These are phyloP conservation scores for Taxawa tesnikishii DNA, from an alignment of 2,329 filamentous ascomycete genomes.

Conservation along the genomic window DNA sequence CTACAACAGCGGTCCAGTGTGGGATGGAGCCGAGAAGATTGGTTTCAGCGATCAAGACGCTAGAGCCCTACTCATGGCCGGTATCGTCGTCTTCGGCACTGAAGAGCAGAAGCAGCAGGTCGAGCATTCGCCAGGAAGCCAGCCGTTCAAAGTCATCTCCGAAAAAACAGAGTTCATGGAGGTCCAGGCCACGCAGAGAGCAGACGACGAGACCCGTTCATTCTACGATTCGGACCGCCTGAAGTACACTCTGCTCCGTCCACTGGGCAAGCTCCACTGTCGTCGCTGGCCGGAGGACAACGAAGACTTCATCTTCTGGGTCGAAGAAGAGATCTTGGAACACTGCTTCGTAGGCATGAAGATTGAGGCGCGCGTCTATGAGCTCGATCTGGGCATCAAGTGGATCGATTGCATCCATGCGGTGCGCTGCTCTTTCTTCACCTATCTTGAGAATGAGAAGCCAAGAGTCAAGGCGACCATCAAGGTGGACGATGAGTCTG, in stretches of 20 bases:
- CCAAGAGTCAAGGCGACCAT: too few species aligned
- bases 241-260: constrained; percentile 28
- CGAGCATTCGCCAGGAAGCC: constrained; percentile 13
- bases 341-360: constrained; percentile 49
- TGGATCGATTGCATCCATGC: constrained; percentile 26
- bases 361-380: constrained; percentile 22
- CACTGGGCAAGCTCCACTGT: constrained; percentile 42
- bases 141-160: constrained; percentile 29
- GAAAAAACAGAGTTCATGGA: constrained; percentile 48
- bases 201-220: constrained; percentile 29
- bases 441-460: constrained; percentile 30
- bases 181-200: constrained; percentile 39
- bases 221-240: constrained; percentile 34
- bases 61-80: constrained; percentile 37
- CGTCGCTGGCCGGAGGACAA: constrained; percentile 29
- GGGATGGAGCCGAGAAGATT: constrained; percentile 22
- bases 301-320: constrained; percentile 42
- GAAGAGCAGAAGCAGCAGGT: constrained; percentile 15
- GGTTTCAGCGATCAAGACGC: constrained; percentile 35
- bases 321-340: constrained; percentile 51
- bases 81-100: constrained; percentile 33
- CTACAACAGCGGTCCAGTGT: constrained; percentile 28
- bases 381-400: constrained; percentile 16
- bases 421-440: constrained; percentile 31
- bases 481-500: too few species aligned